Base-by-base conservation (phyloP, 305 asterid genomes). In the Withania somnifera region DNA sequence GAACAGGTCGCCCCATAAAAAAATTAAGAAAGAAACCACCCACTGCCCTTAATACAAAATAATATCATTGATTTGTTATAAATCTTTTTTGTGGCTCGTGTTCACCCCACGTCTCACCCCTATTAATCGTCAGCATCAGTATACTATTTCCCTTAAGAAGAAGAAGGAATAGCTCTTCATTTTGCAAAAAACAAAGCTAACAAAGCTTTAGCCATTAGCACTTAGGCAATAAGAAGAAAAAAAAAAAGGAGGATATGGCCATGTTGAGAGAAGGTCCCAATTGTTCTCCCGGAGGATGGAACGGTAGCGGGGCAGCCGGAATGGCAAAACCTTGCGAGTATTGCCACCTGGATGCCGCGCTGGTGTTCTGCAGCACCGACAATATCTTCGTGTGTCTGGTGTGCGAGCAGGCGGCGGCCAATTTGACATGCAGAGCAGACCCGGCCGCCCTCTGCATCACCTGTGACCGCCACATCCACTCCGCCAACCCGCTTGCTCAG, bases 391-490 rank as follows among this genome's bases (percentile, higher is more conserved):
- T 90, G 87, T 94, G 98, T 85, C 52, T 90, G 47, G 40, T 86
- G 2, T 94, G 98, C 52, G 97, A 94, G 86, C 97, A 92, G 24
- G 93, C 94, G 0, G 97, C 96, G 0, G 95, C 97, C 26, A 85
- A 85, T 15, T 88, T 93, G 83, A 91, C 93, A 36, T 93, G 98
- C 86, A 89, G 88, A 83, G 98, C 97, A 0, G 98, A 94, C 81
- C 94, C 97, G 4, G 97, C 98, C 42, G 88, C 94, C 2, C 91
- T 94, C 10, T 93, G 98, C 58, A 88, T 87, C 86, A 38, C 92
- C 30, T 94, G 98, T 53, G 98, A 93, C 89, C 88, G 86, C 38
- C 97, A 94, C 83, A 94, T 94, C 77, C 98, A 94, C 89, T 85
- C 98, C 0, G 98, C 97, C 0, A 94, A 94, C 77, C 98, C 98